A percentile compares a stretch with the other conserved stretches of the same genome.
Evolutionary conservation across 768 basidiomycete species (phyloP).

Genomic region (Lentinus brumalis): DNA sequence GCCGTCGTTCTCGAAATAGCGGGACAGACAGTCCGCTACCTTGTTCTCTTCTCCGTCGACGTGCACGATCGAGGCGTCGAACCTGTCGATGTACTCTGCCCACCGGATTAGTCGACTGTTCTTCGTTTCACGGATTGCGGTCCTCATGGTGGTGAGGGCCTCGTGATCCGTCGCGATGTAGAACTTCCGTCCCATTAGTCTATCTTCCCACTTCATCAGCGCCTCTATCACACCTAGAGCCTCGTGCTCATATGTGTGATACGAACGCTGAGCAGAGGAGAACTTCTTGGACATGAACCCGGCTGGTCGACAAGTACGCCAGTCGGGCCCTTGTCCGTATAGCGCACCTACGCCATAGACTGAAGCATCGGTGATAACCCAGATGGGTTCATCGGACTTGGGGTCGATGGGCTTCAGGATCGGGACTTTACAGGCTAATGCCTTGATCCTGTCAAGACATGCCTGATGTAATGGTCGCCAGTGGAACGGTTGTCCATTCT

Average conservation of each 20-base stretch:
- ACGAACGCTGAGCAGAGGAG: constrained; percentile 26
- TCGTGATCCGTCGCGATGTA: background rate
- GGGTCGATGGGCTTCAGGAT: constrained; percentile 24
- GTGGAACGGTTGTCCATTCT: constrained; percentile 31
- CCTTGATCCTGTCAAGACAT: constrained; percentile 26
- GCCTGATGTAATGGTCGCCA: constrained; percentile 26
- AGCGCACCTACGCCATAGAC: constrained; percentile 20
- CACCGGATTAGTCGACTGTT: constrained; percentile 30
- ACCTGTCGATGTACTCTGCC: constrained; percentile 33
- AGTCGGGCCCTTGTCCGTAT: constrained; percentile 31
- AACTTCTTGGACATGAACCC: constrained; percentile 35
- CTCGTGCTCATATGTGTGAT: constrained; percentile 26
- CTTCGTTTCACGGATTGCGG: constrained; percentile 10
- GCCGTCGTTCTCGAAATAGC: constrained; percentile 25
- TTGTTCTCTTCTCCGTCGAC: constrained; percentile 29
- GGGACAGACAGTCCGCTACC: constrained; percentile 34
- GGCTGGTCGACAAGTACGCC: constrained; percentile 28
- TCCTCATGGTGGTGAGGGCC: constrained; percentile 30
- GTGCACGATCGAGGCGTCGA: constrained; percentile 31
- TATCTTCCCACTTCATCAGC: constrained; percentile 36
- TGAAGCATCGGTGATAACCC: constrained; percentile 26
- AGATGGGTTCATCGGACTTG: constrained; percentile 17
- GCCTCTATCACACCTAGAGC: constrained; percentile 17
- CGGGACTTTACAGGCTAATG: constrained; percentile 7
- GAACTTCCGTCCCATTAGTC: constrained; percentile 27